Evolutionary conservation across 495 filamentous ascomycete species (phyloP).

Genomic region (Neurospora sp.): DNA sequence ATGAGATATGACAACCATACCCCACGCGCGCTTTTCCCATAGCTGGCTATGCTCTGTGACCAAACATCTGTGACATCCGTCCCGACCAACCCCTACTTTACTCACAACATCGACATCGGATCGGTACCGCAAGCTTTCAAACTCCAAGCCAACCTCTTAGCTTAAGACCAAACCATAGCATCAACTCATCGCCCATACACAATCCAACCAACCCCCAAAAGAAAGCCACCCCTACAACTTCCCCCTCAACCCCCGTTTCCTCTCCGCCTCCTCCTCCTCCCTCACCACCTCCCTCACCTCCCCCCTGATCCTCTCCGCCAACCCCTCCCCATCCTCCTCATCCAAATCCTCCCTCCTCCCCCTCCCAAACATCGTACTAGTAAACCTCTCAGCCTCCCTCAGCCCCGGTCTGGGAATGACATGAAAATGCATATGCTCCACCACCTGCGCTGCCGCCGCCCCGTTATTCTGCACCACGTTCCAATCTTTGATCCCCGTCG

Average conservation of each 20-base stretch:
- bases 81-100: neutral
- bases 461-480: slow-evolving; percentile 97
- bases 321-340: slow-evolving; percentile 62
- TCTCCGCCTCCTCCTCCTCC: slow-evolving; percentile 36
- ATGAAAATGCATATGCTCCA: slow-evolving; percentile 88
- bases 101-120: neutral
- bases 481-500: slow-evolving; percentile 61
- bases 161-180: neutral
- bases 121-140: neutral
- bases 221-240: slow-evolving; percentile 25
- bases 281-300: slow-evolving; percentile 46
- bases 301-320: slow-evolving; percentile 53
- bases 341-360: slow-evolving; percentile 76
- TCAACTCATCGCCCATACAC: too few relatives aligned
- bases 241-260: slow-evolving; percentile 36
- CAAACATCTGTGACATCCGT: neutral
- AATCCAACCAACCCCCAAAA: neutral
- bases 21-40: neutral
- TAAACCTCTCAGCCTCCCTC: slow-evolving; percentile 41
- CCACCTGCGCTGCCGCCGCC: slow-evolving; percentile 75
- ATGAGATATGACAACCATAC: neutral
- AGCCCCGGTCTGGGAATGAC: slow-evolving; percentile 66
- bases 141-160: neutral
- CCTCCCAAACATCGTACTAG: slow-evolving; percentile 69
- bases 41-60: neutral